phyloP scores from a whole-genome alignment of 2,329 filamentous ascomycete species.

The Aspergillus sp. region DNA sequence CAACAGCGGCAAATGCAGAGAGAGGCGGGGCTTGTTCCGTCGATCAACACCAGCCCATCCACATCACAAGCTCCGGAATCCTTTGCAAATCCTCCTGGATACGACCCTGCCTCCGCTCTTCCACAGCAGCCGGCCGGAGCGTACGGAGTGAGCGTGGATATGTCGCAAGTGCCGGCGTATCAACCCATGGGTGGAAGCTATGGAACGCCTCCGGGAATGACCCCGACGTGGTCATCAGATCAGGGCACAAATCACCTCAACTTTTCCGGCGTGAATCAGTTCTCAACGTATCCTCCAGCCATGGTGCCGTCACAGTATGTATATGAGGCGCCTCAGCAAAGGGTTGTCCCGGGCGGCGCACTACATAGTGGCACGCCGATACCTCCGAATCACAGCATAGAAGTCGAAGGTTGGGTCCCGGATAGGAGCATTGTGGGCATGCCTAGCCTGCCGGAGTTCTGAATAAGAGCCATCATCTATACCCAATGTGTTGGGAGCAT shows the following conservation, averaged over 20 bases:
- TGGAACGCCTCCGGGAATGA: conserved; percentile 17
- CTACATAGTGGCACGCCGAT: conserved; percentile 13
- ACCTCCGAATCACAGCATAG: conserved; percentile 24
- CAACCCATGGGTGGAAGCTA: conserved; percentile 23
- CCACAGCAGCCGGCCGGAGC: conserved; percentile 13
- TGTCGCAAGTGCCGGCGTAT: conserved; percentile 15
- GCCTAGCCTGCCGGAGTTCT: conserved; percentile 29
- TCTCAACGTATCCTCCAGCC: conserved; percentile 17
- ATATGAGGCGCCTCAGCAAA: conserved; percentile 21
- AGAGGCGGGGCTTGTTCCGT: conserved; percentile 10
- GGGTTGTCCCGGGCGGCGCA: conserved; percentile 11
- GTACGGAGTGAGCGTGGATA: conserved; percentile 14
- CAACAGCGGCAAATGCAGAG: conserved; percentile 23
- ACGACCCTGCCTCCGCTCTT: conserved; percentile 6
- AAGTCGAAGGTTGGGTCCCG: conserved; percentile 32
- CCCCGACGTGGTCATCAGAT: conserved; percentile 26
- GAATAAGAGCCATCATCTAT: background rate
- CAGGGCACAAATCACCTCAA: conserved; percentile 12
- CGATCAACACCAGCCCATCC: conserved; percentile 1
- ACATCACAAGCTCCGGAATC: background rate
- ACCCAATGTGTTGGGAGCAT: background rate
- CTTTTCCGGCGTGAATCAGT: conserved; percentile 13
- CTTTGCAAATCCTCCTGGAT: conserved; percentile 6
- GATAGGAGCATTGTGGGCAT: conserved; percentile 30
- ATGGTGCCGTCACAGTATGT: conserved; percentile 23